phyloP scores from a whole-genome alignment of 352 stramenopile genomes.

The Phytophthora boehmeriae region DNA sequence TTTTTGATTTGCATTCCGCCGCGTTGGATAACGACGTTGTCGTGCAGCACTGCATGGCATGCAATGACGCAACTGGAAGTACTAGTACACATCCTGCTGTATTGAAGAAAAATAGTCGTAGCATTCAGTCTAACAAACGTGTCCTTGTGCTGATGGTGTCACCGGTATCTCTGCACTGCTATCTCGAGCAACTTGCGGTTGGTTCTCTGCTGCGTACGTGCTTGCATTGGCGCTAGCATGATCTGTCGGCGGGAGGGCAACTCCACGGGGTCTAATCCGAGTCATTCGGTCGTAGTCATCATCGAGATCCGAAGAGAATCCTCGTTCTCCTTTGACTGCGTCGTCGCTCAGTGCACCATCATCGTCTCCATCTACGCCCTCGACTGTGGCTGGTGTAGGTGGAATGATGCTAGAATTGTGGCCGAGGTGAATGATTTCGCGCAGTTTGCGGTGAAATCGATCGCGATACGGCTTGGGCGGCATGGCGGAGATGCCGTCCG shows the following conservation, averaged over 20 bases:
- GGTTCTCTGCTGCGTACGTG: neutral
- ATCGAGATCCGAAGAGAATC: slow-evolving; percentile 9
- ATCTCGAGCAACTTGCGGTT: neutral
- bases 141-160: slow-evolving; percentile 25
- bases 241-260: slow-evolving; percentile 9
- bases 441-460: slow-evolving; percentile 73
- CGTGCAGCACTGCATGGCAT: too few relatives aligned
- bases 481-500: slow-evolving; percentile 80
- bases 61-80: too few relatives aligned
- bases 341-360: neutral
- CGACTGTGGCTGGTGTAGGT: slow-evolving; percentile 11
- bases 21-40: too few relatives aligned
- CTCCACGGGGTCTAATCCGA: slow-evolving; percentile 25
- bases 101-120: too few relatives aligned
- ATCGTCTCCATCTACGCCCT: neutral
- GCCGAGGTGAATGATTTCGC: slow-evolving; percentile 77
- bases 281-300: slow-evolving; percentile 36
- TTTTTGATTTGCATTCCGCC: too few relatives aligned
- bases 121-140: neutral
- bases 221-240: neutral
- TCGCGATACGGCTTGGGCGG: slow-evolving; percentile 65
- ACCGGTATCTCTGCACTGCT: slow-evolving; percentile 19
- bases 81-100: too few relatives aligned
- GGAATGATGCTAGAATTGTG: slow-evolving; percentile 47
- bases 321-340: slow-evolving; percentile 4